phyloP scores from a whole-genome alignment of 768 basidiomycete genomes.

The Sarcodon aspratus region DNA sequence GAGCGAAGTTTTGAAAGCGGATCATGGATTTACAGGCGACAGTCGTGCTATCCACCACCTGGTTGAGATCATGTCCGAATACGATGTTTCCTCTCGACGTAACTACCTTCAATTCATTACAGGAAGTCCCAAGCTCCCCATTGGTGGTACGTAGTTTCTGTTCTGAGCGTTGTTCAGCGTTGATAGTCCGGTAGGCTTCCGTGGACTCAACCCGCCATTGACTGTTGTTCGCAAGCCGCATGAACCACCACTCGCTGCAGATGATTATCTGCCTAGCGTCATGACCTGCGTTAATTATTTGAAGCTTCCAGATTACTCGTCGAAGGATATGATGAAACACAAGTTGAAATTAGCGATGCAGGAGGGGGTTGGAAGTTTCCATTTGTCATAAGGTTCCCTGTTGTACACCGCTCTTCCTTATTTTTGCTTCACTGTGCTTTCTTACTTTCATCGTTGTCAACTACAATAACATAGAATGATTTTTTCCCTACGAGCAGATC shows the following conservation, averaged over 20 bases:
- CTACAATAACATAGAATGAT: not conserved
- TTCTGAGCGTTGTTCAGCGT: not conserved
- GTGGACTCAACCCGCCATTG: conserved; percentile 83
- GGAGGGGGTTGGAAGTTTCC: conserved; percentile 96
- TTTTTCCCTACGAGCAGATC: not conserved
- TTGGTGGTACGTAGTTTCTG: conserved; percentile 58
- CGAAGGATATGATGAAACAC: conserved; percentile 72
- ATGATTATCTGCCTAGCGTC: conserved; percentile 92
- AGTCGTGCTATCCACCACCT: conserved; percentile 85
- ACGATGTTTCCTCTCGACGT: conserved; percentile 61
- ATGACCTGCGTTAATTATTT: conserved; percentile 99
- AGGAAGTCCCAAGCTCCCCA: conserved; percentile 92
- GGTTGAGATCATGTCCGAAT: conserved; percentile 77
- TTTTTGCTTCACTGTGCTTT: conserved; percentile 9
- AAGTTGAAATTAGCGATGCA: conserved; percentile 79
- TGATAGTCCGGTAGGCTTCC: conserved; percentile 55
- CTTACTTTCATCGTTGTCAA: not conserved
- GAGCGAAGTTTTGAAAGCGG: conserved; percentile 85
- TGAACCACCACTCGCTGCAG: conserved; percentile 80
- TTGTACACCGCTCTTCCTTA: too few relatives aligned
- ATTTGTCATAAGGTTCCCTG: conserved; percentile 55
- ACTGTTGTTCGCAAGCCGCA: conserved; percentile 97
- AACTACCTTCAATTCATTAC: conserved; percentile 95
- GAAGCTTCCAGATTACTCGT: conserved; percentile 92
- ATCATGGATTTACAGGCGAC: conserved; percentile 96